phyloP scores from a whole-genome alignment of 2,329 filamentous ascomycete genomes.

The Coniochaeta ligniaria region DNA sequence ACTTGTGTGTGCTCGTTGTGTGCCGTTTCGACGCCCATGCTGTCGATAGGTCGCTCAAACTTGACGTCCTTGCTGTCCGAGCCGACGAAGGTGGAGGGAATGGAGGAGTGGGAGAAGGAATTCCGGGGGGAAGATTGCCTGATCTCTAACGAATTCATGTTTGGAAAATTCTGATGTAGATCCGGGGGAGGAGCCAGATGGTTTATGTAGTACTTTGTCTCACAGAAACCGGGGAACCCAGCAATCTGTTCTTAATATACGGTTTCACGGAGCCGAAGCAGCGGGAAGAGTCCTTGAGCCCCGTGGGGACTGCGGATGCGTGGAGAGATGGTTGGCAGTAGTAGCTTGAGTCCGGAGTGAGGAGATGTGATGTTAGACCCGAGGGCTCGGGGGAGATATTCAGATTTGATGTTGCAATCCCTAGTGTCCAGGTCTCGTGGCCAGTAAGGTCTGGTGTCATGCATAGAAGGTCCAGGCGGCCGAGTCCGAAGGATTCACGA shows the following conservation, averaged over 20 bases:
- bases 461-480: neutral
- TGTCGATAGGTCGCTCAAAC: neutral
- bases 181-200: conserved; percentile 2
- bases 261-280: neutral
- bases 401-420: neutral
- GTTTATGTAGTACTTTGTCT: neutral
- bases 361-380: neutral
- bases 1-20: neutral
- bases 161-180: neutral
- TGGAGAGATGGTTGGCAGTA: neutral
- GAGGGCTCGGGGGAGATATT: neutral
- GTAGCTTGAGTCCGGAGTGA: neutral
- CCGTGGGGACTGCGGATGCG: neutral
- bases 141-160: neutral
- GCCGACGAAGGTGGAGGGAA: neutral
- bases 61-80: neutral
- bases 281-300: neutral
- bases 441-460: neutral
- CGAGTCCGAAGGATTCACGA: neutral
- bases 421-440: neutral
- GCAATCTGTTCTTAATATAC: neutral
- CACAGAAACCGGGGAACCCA: neutral
- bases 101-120: neutral
- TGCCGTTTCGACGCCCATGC: conserved; percentile 1
- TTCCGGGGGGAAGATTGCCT: neutral